Evolutionary conservation across 1,284 basidiomycete species (phyloP).

Genomic region (Erythrobasidium hasegawianum): DNA sequence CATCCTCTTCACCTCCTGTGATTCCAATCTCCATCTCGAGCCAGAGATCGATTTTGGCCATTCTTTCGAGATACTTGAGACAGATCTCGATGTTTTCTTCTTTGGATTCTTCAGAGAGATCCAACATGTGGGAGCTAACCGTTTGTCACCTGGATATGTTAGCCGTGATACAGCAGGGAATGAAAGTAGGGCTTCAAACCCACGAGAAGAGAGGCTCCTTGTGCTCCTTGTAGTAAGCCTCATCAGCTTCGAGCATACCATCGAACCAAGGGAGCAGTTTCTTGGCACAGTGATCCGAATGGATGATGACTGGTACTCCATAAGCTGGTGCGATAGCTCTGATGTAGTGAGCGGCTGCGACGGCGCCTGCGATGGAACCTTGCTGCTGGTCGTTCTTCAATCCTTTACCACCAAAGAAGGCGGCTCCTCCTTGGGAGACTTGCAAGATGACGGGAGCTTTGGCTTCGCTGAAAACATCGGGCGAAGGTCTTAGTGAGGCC

Average conservation of each 20-base stretch:
- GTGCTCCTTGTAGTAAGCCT: slow-evolving; percentile 86
- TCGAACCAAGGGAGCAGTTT: slow-evolving; percentile 99
- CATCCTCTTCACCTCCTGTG: slow-evolving; percentile 57
- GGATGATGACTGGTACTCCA: slow-evolving; percentile 92
- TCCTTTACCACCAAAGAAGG: slow-evolving; percentile 96
- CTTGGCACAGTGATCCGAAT: slow-evolving; percentile 98
- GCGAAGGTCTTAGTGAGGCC: neutral
- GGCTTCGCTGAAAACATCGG: slow-evolving; percentile 59
- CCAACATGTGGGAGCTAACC: slow-evolving; percentile 88
- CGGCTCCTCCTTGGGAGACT: slow-evolving; percentile 92
- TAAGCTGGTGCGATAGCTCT: slow-evolving; percentile 82
- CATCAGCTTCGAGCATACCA: slow-evolving; percentile 93
- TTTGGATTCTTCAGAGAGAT: slow-evolving; percentile 96
- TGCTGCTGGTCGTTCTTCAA: slow-evolving; percentile 92
- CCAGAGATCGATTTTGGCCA: slow-evolving; percentile 87
- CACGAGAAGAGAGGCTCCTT: slow-evolving; percentile 85
- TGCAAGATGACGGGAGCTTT: slow-evolving; percentile 98
- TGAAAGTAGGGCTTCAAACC: slow-evolving; percentile 39
- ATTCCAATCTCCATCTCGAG: slow-evolving; percentile 99
- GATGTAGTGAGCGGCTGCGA: slow-evolving; percentile 89
- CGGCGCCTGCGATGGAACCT: slow-evolving; percentile 88
- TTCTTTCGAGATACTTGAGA: slow-evolving; percentile 90
- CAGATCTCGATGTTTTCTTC: slow-evolving; percentile 95
- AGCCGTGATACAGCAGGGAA: too few relatives aligned
- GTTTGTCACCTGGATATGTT: too few relatives aligned